Conservation (phyloP, 345 rosid genomes). For the Garcia nutans region DNA sequence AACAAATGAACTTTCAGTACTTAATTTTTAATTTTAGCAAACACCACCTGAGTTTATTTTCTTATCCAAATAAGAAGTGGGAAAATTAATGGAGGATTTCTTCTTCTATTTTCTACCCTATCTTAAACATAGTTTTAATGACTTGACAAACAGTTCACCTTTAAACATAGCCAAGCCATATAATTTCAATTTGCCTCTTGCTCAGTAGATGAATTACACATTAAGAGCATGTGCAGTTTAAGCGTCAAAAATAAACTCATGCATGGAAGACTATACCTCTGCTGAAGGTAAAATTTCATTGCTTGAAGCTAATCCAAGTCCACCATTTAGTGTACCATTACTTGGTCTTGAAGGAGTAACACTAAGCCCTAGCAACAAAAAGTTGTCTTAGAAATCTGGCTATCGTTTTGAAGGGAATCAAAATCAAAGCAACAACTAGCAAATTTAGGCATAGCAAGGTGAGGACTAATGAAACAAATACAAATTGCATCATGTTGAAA, state of each 20-base stretch:
- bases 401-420: constrained; percentile 16
- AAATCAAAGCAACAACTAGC: constrained; percentile 6
- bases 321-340: constrained; percentile 45
- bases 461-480: neutral
- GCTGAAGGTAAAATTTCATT: constrained; percentile 47
- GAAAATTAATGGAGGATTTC: no score
- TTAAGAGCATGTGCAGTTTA: neutral
- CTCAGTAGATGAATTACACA: neutral
- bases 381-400: constrained; percentile 30
- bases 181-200: neutral
- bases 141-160: constrained; percentile 8
- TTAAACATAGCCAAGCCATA: neutral
- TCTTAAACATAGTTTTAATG: neutral
- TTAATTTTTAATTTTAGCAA: no score
- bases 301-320: constrained; percentile 50
- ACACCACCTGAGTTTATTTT: no score
- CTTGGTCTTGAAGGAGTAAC: constrained; percentile 52
- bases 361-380: constrained; percentile 51
- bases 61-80: no score
- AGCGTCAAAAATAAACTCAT: neutral
- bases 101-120: no score
- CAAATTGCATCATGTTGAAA: constrained; percentile 13
- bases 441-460: neutral
- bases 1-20: no score
- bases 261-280: constrained; percentile 49